Percentiles rank a stretch among this genome's conserved stretches.
Conservation (phyloP, 2,329 filamentous ascomycete genomes). For the Graphilbum fragrans region DNA sequence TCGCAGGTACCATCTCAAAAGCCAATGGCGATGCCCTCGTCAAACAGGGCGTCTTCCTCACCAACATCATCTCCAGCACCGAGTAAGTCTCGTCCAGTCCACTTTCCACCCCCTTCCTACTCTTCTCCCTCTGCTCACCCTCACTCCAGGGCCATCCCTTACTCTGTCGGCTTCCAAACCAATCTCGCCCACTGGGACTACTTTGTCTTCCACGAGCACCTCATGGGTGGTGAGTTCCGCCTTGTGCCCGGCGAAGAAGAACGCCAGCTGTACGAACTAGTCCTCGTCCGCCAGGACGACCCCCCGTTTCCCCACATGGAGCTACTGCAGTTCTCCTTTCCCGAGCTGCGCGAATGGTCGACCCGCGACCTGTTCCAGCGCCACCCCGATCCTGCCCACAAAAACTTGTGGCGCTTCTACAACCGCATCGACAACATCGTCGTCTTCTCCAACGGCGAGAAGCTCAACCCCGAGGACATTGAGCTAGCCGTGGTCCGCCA, state of each 20-base stretch:
- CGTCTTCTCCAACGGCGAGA: constrained; percentile 39
- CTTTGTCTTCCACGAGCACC: constrained; percentile 27
- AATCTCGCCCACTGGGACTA: constrained; percentile 27
- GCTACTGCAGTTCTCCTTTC: constrained; percentile 28
- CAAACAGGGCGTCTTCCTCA: constrained; percentile 19
- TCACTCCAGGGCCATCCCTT: no score
- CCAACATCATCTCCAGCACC: constrained; percentile 27
- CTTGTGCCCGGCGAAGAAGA: constrained; percentile 13
- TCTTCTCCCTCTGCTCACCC: no score
- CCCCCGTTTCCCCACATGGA: constrained; percentile 20
- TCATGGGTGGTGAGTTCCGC: constrained; percentile 28
- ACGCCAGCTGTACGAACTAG: constrained; percentile 25
- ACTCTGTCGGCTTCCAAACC: constrained; percentile 17
- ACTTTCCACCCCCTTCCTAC: no score
- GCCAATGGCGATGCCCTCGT: constrained; percentile 25
- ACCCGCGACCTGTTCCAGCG: constrained; percentile 30
- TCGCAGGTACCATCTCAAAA: constrained; percentile 15
- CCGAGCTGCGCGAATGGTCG: constrained; percentile 24
- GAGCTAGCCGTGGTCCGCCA: constrained; percentile 26
- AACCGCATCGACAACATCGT: constrained; percentile 31
- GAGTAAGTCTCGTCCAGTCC: no score
- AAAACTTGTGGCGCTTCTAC: constrained; percentile 23
- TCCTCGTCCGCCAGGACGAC: constrained; percentile 19
- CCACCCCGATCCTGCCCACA: constrained; percentile 23
- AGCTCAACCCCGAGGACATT: constrained; percentile 34